These are phyloP conservation scores for Ploettnerulaceae sp. DNA, from an alignment of 2,329 filamentous ascomycete species.

Conservation along the genomic window DNA sequence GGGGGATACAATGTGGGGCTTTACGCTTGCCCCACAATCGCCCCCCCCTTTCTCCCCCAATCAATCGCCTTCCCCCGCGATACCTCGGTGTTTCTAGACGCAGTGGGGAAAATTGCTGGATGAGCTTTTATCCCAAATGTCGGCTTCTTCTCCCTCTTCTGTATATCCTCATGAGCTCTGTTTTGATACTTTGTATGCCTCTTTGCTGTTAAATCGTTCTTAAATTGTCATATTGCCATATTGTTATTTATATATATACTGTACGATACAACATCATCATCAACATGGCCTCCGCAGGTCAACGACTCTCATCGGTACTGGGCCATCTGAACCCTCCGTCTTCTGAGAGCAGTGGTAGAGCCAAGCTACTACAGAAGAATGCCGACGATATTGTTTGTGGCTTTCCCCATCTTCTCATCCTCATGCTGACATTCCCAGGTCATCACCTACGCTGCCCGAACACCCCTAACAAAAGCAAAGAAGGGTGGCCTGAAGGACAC, in stretches of 20 bases:
- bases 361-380: conserved; percentile 68
- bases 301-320: conserved; percentile 35
- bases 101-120: neutral
- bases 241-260: neutral
- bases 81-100: neutral
- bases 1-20: neutral
- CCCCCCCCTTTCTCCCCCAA: neutral
- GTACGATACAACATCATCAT: neutral
- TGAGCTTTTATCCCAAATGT: conserved; percentile 7
- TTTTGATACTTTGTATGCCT: too few relatives aligned
- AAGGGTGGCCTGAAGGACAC: conserved; percentile 96
- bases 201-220: neutral
- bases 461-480: conserved; percentile 83
- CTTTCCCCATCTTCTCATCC: conserved; percentile 36
- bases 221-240: neutral
- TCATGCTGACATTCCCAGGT: conserved; percentile 43
- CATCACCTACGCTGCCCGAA: conserved; percentile 84
- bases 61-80: too few relatives aligned
- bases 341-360: conserved; percentile 42
- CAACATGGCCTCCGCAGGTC: conserved; percentile 23
- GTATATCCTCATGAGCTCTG: too few relatives aligned
- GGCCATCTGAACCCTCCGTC: conserved; percentile 35
- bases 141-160: neutral
- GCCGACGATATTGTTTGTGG: conserved; percentile 72
- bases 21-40: neutral